Percentiles rank a stretch among this genome's conserved stretches.
phyloP scores from a whole-genome alignment of 768 basidiomycete species.

The Rhizopogon vinicolor region DNA sequence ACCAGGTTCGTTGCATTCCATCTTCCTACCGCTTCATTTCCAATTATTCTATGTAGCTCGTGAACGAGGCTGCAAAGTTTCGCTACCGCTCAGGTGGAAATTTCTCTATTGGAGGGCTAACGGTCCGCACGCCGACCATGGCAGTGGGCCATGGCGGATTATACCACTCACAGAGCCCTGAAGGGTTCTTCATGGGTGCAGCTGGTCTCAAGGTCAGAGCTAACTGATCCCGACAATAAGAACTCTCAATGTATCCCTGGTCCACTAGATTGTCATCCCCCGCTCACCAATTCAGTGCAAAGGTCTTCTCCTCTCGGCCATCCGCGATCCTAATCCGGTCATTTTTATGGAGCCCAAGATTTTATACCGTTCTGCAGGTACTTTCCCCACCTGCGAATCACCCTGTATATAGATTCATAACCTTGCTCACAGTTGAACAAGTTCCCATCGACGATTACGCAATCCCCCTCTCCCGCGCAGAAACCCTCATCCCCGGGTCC shows the following conservation, averaged over 20 bases:
- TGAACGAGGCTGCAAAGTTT: conserved; percentile 94
- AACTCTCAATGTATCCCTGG: background rate
- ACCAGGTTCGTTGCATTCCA: conserved; percentile 55
- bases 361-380: conserved; percentile 85
- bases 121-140: conserved; percentile 84
- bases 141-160: conserved; percentile 90
- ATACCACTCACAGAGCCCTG: conserved; percentile 94
- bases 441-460: conserved; percentile 86
- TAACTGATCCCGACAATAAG: background rate
- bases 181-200: conserved; percentile 91
- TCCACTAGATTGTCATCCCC: conserved; percentile 70
- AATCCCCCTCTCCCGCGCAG: conserved; percentile 80
- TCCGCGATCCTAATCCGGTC: conserved; percentile 91
- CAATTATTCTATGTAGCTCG: conserved; percentile 47
- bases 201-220: conserved; percentile 73
- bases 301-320: conserved; percentile 79
- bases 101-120: conserved; percentile 78
- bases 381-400: background rate
- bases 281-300: conserved; percentile 96
- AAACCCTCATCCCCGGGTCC: conserved; percentile 65
- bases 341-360: conserved; percentile 96
- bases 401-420: conserved; percentile 2
- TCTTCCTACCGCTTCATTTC: background rate
- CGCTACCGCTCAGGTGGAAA: conserved; percentile 85
- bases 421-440: conserved; percentile 63